Base-by-base conservation (phyloP, 208 protist genomes). In the Pavlovales sp. region DNA sequence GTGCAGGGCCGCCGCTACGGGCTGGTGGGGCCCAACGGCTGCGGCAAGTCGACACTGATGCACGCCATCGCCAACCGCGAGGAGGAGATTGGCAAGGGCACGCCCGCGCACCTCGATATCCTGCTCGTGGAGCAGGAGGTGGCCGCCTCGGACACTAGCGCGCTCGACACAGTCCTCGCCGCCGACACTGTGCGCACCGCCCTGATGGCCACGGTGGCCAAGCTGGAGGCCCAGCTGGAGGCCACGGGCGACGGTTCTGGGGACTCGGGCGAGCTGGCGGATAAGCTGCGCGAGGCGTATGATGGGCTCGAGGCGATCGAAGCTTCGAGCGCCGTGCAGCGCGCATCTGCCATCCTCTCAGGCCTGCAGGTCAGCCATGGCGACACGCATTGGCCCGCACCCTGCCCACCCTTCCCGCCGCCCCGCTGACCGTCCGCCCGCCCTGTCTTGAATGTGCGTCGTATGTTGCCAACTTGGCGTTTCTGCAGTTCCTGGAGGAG, bases 101-200 rank as follows among this genome's bases (percentile, higher is more conserved):
- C 57, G 39, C 83, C 83, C 37, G 34, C 57, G 41, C 39, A 79
- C 67, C 76, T 71, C 36, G 83, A 87, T 67, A 87, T 87, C 67
- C 71, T 87, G 37, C 83, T 87, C 67, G 83, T 87, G 67, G 83
- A 87, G 83, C 83, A 87, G 42, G 83, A 87, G 83, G 83, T 87
- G 30, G 67, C 14, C 5, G 83, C 83, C 22, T 79, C 67, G 10
- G 83, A 87, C 67, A 87, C 57, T 8, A 57, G 67, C 40, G 83
- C 83, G 67, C 39, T 87, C 37, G 34, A 87, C 28, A 87, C 76
- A 67, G 83, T 87, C 10, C 28, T 87, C 30, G 7, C 7, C 67
- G 57, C 83, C 30, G 83, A 87, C 71, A 57, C 57, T 38, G 22
- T 32, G 4, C 83, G 83, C 30, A 75, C 46, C 20, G 83, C 44